These are phyloP conservation scores for Tagetes patula DNA, from an alignment of 129 eudicot species.

Conservation along the genomic window DNA sequence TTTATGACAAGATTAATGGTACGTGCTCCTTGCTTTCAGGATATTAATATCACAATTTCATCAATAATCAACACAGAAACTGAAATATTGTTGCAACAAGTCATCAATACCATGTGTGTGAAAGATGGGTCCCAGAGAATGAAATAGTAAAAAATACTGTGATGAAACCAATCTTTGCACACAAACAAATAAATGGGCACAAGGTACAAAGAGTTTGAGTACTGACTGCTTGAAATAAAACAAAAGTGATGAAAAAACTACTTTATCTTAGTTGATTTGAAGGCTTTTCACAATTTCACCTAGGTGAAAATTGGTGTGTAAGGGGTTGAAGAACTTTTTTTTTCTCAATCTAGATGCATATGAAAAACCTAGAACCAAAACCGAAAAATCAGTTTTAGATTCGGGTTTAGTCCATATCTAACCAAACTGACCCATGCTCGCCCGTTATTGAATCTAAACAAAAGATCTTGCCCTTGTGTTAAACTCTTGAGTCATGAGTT, in stretches of 20 bases:
- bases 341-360: no score
- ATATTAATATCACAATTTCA: no score
- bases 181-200: conserved; percentile 26
- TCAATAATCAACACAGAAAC: no score
- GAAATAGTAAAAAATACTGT: not conserved
- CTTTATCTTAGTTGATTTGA: conserved; percentile 33
- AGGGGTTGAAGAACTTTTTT: not conserved
- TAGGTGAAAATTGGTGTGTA: conserved; percentile 11
- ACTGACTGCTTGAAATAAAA: conserved; percentile 31
- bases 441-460: conserved; percentile 21
- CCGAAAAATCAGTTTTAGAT: not conserved
- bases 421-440: not conserved
- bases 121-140: conserved; percentile 22
- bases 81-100: no score
- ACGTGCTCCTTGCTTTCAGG: no score
- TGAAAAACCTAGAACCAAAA: not conserved
- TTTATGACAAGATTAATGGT: no score
- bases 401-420: not conserved
- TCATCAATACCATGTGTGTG: no score
- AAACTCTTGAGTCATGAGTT: conserved; percentile 3
- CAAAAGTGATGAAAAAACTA: conserved; percentile 26
- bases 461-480: conserved; percentile 26
- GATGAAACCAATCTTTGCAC: conserved; percentile 28
- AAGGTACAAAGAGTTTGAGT: conserved; percentile 33
- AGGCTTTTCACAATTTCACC: conserved; percentile 38